Evolutionary conservation across 75 land plant species (phyloP), one percentile per base, ranked within the genome.

Genomic region (Picea sitchensis): DNA sequence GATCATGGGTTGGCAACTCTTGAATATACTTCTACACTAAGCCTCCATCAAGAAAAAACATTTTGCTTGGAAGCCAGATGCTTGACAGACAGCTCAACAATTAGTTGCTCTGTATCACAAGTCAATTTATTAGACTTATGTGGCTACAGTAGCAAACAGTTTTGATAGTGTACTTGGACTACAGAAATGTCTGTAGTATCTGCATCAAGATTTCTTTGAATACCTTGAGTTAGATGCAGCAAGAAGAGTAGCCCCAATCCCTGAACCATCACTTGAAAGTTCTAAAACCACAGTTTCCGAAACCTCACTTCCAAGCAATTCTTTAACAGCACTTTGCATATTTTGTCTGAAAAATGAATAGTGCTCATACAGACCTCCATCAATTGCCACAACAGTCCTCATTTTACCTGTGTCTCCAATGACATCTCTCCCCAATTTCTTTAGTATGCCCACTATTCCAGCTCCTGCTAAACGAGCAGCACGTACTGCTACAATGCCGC

Each of bases 181-280:
- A n/a, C 54, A 71, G 74, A 71, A 3, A 69, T 18, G 41, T 69
- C 73, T 69, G 56, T 51, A 51, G 56, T 51, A 51, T 51, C 11
- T 51, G 56, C 56, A 73, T 73, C 76, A 75, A 75, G 59, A 30
- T 57, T 21, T 57, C 59, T 75, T 14, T 75, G 60, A 54, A 80
- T 86, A 88, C 51, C 82, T 85, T 13, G 97, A 93, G 81, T 92
- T 92, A 64, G 95, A 78, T 18, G 97, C 95, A 51, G 97, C 97
- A 64, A 94, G 75, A 17, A 94, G 88, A 68, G 97, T 92, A 38
- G 95, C 97, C 62, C 96, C 96, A 74, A 92, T 91, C 0, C 95
- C 93, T 57, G 96, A 94, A 3, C 96, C 96, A 76, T 93, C 97
- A 69, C 91, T 94, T 31, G 95, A 81, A 44, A 87, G 97, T 76